These are phyloP conservation scores for Coprinopsis strossmayeri DNA, from an alignment of 768 basidiomycete genomes.

Conservation along the genomic window DNA sequence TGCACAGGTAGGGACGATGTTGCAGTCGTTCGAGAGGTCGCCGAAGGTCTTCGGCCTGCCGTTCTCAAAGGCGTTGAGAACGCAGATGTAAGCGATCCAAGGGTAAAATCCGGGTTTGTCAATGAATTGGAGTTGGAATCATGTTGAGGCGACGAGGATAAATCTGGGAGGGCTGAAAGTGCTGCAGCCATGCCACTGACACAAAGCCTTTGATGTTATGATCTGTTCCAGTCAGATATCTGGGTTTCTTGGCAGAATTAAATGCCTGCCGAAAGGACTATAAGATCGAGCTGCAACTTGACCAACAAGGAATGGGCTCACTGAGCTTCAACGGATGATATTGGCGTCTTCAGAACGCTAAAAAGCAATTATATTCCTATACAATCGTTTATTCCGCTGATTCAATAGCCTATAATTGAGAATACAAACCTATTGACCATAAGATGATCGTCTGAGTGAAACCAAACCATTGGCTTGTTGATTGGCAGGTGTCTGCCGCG, in stretches of 20 bases:
- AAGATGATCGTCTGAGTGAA: no score
- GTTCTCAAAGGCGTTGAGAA: constrained; percentile 48
- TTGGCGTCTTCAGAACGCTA: no score
- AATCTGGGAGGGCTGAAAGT: constrained; percentile 6
- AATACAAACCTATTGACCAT: no score
- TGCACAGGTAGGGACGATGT: constrained; percentile 43
- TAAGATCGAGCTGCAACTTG: no score
- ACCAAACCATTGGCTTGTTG: no score
- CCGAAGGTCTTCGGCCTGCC: constrained; percentile 35
- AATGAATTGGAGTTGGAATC: constrained; percentile 1
- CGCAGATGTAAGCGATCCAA: constrained; percentile 47
- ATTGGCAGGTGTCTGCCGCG: no score
- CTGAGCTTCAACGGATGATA: no score
- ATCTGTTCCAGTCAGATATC: neutral
- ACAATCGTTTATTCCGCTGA: no score
- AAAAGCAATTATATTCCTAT: no score
- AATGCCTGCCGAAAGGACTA: no score
- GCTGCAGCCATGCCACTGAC: constrained; percentile 8
- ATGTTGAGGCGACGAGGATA: neutral
- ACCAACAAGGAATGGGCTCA: no score
- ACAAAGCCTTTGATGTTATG: neutral
- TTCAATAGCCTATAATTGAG: no score
- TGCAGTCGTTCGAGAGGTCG: constrained; percentile 45
- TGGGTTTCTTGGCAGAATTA: neutral
- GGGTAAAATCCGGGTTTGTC: constrained; percentile 53